These are phyloP conservation scores for Hemisphaericaspora xylanilytica DNA, from an alignment of 1,139 yeast genomes.

Conservation along the genomic window DNA sequence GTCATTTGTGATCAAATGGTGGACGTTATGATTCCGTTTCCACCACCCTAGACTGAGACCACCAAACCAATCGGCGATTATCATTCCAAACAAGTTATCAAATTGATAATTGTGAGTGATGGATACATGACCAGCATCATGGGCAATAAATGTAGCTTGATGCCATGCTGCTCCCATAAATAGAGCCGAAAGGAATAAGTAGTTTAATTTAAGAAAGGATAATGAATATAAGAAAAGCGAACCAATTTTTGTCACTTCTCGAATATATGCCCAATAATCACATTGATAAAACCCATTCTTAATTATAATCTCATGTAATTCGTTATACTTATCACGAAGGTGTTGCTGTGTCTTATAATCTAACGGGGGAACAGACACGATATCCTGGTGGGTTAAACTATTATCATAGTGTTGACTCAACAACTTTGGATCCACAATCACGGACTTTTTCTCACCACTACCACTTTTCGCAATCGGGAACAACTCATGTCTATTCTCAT, in stretches of 20 bases:
- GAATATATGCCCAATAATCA: conserved; percentile 65
- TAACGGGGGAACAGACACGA: conserved; percentile 56
- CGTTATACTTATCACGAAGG: conserved; percentile 57
- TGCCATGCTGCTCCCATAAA: conserved; percentile 83
- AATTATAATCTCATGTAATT: conserved; percentile 55
- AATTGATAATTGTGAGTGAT: conserved; percentile 76
- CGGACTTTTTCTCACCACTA: conserved; percentile 5
- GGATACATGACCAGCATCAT: conserved; percentile 85
- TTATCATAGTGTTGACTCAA: conserved; percentile 60
- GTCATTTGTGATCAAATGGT: conserved; percentile 83
- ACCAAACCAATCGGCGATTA: conserved; percentile 78
- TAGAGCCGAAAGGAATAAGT: conserved; percentile 58
- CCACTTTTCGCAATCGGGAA: conserved; percentile 29
- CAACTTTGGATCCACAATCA: conserved; percentile 53
- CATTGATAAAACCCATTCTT: conserved; percentile 67
- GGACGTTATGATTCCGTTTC: conserved; percentile 91
- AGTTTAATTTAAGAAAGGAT: conserved; percentile 45
- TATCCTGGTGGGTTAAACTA: conserved; percentile 50
- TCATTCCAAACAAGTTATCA: conserved; percentile 74
- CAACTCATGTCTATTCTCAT: conserved; percentile 32
- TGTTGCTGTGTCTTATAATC: conserved; percentile 64
- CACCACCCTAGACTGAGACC: conserved; percentile 93
- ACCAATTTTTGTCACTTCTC: conserved; percentile 63
- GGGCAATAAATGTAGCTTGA: conserved; percentile 82
- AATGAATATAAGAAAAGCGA: conserved; percentile 52